These are phyloP conservation scores for Botrytis medusae DNA, from an alignment of 2,329 filamentous ascomycete species.

Conservation along the genomic window DNA sequence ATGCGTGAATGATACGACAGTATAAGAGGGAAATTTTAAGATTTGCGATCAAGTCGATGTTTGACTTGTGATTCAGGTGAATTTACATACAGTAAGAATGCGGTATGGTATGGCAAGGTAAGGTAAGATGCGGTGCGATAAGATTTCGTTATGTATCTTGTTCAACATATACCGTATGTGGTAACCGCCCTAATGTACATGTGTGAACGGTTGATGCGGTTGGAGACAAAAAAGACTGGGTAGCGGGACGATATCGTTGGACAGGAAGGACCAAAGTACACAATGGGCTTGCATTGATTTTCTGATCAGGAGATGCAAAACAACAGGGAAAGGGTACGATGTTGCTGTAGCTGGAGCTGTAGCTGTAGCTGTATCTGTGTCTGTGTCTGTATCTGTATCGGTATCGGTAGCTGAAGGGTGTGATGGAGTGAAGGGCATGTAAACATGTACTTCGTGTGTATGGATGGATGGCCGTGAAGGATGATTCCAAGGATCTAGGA, in stretches of 20 bases:
- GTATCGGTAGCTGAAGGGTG: background rate
- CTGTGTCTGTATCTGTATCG: too few relatives aligned
- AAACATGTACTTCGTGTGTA: background rate
- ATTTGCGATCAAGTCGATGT: background rate
- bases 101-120: background rate
- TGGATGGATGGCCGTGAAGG: background rate
- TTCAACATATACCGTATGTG: background rate
- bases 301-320: constrained; percentile 10
- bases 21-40: background rate
- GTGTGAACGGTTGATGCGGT: constrained; percentile 12
- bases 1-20: background rate
- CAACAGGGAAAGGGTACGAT: background rate
- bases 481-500: background rate
- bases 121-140: constrained; percentile 1
- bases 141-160: constrained; percentile 12
- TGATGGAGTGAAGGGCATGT: background rate
- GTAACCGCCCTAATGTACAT: background rate
- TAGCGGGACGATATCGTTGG: background rate
- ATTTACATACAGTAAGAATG: background rate
- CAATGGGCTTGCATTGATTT: constrained; percentile 8
- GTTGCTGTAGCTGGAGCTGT: background rate
- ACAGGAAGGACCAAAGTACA: background rate
- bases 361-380: too few relatives aligned
- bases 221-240: constrained; percentile 6
- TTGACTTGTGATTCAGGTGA: constrained; percentile 1